Base-by-base conservation (phyloP, 2,329 filamentous ascomycete species). In the Hymenotorrendiella dingleyae region DNA sequence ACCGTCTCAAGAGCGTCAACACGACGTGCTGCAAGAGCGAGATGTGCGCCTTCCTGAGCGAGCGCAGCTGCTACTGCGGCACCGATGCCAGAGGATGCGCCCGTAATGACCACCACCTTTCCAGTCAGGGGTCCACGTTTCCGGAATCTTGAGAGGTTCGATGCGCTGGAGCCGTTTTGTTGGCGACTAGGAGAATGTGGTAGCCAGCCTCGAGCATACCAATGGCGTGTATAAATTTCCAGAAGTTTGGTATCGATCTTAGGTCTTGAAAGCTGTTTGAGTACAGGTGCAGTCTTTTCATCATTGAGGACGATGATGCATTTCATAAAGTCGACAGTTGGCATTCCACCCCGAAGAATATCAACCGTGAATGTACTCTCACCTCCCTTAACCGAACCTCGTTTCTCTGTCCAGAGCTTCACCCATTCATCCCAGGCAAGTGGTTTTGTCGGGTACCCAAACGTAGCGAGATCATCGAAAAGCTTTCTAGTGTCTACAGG, bases 311-410 rank as follows among this genome's bases (percentile, higher is more conserved):
- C 80, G 0, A 84, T 85, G 26, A 87, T 82, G 34, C 77, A 78
- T 46, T 75, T 72, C 38, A 90, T 64, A 54, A 84, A 84, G 11
- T 86, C 82, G 1, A 83, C 76, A 6, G 74, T 82, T 1, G 86
- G 86, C 85, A 90, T 89, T 47, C 86, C 85, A 49, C 84, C 82
- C 36, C 84, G 81, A 9, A 91, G 78, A 52, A 90, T 86, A 52
- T 89, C 84, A 24, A 86, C 77, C 0, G 86, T 89, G 55, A 88
- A 88, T 1, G 79, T 77, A 29, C 82, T 83, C 38, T 86, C 80
- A 22, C 80, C 82, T 47, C 77, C 76, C 52, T 80, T 82, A 38
- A 69, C 68, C 7, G 70, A 70, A 8, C 81, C 80, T 54, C 84
- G 69, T 66, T 83, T 81, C 62, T 86, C 78, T 30, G 71, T 78